These are phyloP conservation scores for Verticillium albo-atrum DNA, from an alignment of 2,329 filamentous ascomycete genomes.

Conservation along the genomic window DNA sequence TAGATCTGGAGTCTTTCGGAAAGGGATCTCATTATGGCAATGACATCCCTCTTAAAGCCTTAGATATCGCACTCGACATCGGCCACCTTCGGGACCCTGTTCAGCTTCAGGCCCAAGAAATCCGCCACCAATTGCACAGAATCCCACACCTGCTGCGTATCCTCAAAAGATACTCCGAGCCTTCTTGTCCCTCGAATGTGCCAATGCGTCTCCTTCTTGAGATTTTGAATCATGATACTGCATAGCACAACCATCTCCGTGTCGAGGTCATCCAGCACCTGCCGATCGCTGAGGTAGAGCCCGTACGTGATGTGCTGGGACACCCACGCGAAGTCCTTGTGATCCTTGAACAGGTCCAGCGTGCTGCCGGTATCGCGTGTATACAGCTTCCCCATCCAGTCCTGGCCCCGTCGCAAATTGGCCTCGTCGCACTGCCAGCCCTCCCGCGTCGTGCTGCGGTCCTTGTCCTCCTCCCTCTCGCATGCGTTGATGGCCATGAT, in stretches of 20 bases:
- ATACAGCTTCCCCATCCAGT: conserved; percentile 55
- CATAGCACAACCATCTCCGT: conserved; percentile 50
- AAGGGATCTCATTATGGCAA: no score
- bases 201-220: conserved; percentile 48
- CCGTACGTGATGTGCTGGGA: conserved; percentile 53
- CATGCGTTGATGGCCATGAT: conserved; percentile 49
- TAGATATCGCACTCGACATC: conserved; percentile 16
- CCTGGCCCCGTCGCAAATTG: conserved; percentile 46
- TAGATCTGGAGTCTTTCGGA: no score
- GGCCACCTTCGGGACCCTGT: conserved; percentile 20
- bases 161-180: conserved; percentile 28
- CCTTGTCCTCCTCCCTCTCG: conserved; percentile 50
- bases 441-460: conserved; percentile 49
- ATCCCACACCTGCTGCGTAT: conserved; percentile 18
- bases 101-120: not conserved
- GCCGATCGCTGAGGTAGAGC: conserved; percentile 51
- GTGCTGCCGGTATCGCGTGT: conserved; percentile 36
- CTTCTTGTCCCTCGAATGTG: conserved; percentile 46
- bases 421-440: conserved; percentile 54
- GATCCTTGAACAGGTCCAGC: conserved; percentile 28
- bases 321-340: conserved; percentile 42
- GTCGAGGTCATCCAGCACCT: conserved; percentile 47
- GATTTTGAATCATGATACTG: conserved; percentile 55
- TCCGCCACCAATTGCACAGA: not conserved
- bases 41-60: not conserved